These are phyloP conservation scores for Pleurotus cornucopiae DNA, from an alignment of 768 basidiomycete species.

Conservation along the genomic window DNA sequence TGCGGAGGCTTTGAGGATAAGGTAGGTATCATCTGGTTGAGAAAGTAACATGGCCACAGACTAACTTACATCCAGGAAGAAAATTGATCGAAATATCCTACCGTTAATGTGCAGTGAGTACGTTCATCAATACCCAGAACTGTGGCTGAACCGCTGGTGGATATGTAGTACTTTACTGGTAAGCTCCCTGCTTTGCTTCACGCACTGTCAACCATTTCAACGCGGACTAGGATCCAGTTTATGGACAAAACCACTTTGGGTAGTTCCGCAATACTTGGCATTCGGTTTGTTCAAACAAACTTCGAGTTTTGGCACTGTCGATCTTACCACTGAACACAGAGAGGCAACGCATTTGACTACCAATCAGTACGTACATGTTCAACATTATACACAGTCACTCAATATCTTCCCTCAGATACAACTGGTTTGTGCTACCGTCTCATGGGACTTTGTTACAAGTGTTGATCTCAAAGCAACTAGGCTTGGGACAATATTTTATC, in stretches of 20 bases:
- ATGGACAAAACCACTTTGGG: slow-evolving; percentile 78
- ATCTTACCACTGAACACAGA: slow-evolving; percentile 24
- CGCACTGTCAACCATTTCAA: neutral
- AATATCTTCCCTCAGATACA: slow-evolving; percentile 40
- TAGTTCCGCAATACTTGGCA: slow-evolving; percentile 65
- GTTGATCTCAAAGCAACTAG: slow-evolving; percentile 24
- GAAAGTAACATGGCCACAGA: neutral
- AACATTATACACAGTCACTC: neutral
- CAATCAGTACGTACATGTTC: slow-evolving; percentile 44
- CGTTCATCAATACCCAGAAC: neutral
- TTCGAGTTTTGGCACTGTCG: neutral
- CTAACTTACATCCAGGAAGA: slow-evolving; percentile 28
- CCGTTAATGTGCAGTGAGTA: slow-evolving; percentile 70
- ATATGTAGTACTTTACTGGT: slow-evolving; percentile 53
- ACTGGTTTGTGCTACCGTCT: slow-evolving; percentile 39
- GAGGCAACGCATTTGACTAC: slow-evolving; percentile 58
- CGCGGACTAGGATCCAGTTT: slow-evolving; percentile 56
- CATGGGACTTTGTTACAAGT: no score
- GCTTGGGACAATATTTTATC: slow-evolving; percentile 74
- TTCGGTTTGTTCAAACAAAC: slow-evolving; percentile 39
- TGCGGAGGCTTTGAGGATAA: slow-evolving; percentile 44
- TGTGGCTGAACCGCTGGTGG: neutral
- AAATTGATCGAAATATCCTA: slow-evolving; percentile 65
- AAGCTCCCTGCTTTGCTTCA: slow-evolving; percentile 7
- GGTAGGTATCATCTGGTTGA: slow-evolving; percentile 28